Base-by-base conservation (phyloP, 352 stramenopile genomes). In the Pseudoperonospora humuli region DNA sequence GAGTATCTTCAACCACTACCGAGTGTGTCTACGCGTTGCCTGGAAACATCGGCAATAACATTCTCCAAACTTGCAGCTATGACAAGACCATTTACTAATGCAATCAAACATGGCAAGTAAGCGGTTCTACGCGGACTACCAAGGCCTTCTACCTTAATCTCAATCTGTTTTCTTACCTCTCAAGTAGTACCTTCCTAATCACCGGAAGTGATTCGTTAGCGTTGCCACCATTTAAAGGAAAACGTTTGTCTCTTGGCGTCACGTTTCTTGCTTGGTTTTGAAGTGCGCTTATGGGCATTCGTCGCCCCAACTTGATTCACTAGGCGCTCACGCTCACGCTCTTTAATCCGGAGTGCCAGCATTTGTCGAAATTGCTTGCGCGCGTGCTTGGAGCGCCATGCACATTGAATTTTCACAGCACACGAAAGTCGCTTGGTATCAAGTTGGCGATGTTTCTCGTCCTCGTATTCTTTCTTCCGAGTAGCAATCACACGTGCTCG, bases 351-450 rank as follows among this genome's bases (percentile, higher is more conserved):
- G n/a, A n/a, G n/a, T n/a, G n/a, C n/a, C n/a, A 13, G 35, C 38
- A 88, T 60, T 20, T 70, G 68, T 0, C 61, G 72, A 14, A 88
- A 84, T 6, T 68, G 57, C 17, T 75, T 59, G 0, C 75, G n/a
- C n/a, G n/a, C n/a, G n/a, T n/a, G n/a, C n/a, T n/a, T n/a, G n/a
- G n/a, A n/a, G n/a, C n/a, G n/a, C 69, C 71, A 91, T 3, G 78
- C 78, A 32, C 78, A 88, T 70, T 91, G 78, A 3, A n/a, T n/a
- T 14, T 58, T 64, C n/a, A 91, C 40, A 36, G 75, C 62, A 34
- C 70, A 81, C 18, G 45, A 47, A 3, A 86, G 54, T 36, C 72
- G 67, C 41, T 72, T 84, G 10, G 20, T 40, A 10, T 77, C 59
- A 38, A 77, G 72, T 41, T 68, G 52, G 1, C 27, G 28, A 9